A percentile compares a stretch with the other conserved stretches of the same genome.
phyloP scores from a whole-genome alignment of 495 filamentous ascomycete species.

The Tuber magnatum region DNA sequence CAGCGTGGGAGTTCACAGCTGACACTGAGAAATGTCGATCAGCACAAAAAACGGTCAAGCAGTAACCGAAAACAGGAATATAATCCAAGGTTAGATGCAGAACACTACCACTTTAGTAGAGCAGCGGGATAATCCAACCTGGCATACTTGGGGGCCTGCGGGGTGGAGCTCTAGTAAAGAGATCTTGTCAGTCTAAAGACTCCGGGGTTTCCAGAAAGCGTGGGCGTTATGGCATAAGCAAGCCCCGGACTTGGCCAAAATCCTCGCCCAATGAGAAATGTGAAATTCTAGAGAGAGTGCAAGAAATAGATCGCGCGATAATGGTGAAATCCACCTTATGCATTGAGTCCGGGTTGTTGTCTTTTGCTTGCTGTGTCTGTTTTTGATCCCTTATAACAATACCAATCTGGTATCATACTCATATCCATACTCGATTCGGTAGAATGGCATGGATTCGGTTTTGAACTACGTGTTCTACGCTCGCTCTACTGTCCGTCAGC shows the following conservation, averaged over 20 bases:
- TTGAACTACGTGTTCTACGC: background rate
- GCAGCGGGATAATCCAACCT: background rate
- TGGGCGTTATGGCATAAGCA: background rate
- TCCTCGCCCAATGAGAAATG: background rate
- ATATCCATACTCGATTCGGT: too few species aligned
- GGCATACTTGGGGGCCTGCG: background rate
- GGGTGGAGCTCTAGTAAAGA: background rate
- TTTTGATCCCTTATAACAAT: background rate
- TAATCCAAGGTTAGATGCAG: background rate
- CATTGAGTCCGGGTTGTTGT: background rate
- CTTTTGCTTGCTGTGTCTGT: background rate
- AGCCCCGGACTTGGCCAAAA: background rate
- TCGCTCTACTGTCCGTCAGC: background rate
- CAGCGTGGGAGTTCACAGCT: background rate
- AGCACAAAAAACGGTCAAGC: background rate
- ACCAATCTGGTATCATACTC: background rate
- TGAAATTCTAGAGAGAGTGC: background rate
- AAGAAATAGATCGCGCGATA: background rate
- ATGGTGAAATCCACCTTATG: background rate
- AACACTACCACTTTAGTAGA: background rate
- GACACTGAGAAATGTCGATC: background rate
- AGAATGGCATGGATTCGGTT: background rate
- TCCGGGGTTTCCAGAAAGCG: background rate
- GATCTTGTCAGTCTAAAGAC: background rate
- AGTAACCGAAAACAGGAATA: background rate